phyloP scores from a whole-genome alignment of 108 stramenopile species.

The Chaetoceros tenuissimus region DNA sequence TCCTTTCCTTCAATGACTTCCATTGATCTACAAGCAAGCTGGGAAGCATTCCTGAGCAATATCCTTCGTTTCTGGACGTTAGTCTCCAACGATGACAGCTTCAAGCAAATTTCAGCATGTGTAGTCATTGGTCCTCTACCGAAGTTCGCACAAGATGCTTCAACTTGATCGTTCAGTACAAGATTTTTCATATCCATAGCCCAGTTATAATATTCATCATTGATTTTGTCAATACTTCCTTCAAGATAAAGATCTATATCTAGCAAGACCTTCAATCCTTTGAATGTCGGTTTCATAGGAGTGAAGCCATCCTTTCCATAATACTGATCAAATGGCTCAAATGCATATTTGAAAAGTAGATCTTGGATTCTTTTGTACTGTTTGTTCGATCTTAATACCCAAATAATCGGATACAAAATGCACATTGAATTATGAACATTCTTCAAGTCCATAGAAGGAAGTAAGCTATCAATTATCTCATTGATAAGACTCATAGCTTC shows the following conservation, averaged over 20 bases:
- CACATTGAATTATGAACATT: conserved; percentile 47
- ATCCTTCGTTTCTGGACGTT: conserved; percentile 1
- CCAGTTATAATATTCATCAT: conserved; percentile 46
- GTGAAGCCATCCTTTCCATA: conserved; percentile 36
- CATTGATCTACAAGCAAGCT: conserved; percentile 2
- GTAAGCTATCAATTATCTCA: conserved; percentile 31
- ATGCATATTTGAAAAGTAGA: conserved; percentile 24
- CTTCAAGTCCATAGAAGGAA: conserved; percentile 45
- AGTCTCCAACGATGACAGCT: conserved; percentile 7
- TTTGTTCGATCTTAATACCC: conserved; percentile 42
- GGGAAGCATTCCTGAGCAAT: conserved; percentile 13
- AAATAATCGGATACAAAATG: conserved; percentile 37
- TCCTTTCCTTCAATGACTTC: not conserved
- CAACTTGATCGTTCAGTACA: not conserved
- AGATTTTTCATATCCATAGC: conserved; percentile 32
- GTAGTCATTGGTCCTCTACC: conserved; percentile 22
- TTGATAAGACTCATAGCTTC: conserved; percentile 33
- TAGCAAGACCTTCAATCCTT: conserved; percentile 37
- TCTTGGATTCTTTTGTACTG: conserved; percentile 25
- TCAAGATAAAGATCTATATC: conserved; percentile 16
- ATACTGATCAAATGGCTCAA: conserved; percentile 31
- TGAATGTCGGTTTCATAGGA: conserved; percentile 32
- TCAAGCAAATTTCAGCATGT: conserved; percentile 28
- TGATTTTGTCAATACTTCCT: conserved; percentile 10
- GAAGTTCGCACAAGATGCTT: conserved; percentile 9